These are phyloP conservation scores for rapeseed (Brassica napus) DNA, from an alignment of 345 rosid species.

Conservation along the genomic window DNA sequence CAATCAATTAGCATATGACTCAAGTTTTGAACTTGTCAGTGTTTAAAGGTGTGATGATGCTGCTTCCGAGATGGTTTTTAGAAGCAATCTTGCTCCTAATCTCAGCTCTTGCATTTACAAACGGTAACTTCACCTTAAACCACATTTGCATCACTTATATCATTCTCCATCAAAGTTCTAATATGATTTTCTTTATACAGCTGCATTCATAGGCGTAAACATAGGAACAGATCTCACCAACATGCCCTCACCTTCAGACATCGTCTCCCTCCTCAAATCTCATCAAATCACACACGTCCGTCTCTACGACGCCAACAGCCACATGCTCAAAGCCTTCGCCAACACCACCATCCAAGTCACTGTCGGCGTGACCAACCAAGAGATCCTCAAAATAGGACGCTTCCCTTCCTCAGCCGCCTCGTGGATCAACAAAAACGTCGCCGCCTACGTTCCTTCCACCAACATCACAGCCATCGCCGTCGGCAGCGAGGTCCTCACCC, in stretches of 20 bases:
- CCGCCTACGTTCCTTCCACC: constrained; percentile 75
- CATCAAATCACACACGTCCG: constrained; percentile 79
- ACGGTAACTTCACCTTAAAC: constrained; percentile 48
- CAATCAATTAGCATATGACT: background rate
- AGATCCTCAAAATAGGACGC: constrained; percentile 78
- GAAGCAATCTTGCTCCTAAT: constrained; percentile 47
- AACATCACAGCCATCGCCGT: constrained; percentile 93
- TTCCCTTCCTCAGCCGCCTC: constrained; percentile 76
- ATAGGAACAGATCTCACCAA: constrained; percentile 77
- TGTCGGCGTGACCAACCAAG: constrained; percentile 80
- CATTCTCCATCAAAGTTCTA: constrained; percentile 3
- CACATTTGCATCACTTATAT: background rate
- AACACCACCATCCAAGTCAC: constrained; percentile 75
- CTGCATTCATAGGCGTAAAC: constrained; percentile 83
- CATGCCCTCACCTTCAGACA: constrained; percentile 72
- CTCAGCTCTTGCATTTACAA: constrained; percentile 42
- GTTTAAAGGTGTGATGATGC: constrained; percentile 54
- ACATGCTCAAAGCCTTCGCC: constrained; percentile 86
- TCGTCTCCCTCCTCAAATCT: constrained; percentile 58
- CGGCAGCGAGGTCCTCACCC: constrained; percentile 88
- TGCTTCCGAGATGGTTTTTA: constrained; percentile 52
- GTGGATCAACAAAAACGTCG: constrained; percentile 86
- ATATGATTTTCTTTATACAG: constrained; percentile 39
- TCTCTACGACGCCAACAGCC: constrained; percentile 79
- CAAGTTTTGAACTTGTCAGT: constrained; percentile 13